Evolutionary conservation across 805 yeast species (phyloP).

Genomic region (Candida cerambycidarum): DNA sequence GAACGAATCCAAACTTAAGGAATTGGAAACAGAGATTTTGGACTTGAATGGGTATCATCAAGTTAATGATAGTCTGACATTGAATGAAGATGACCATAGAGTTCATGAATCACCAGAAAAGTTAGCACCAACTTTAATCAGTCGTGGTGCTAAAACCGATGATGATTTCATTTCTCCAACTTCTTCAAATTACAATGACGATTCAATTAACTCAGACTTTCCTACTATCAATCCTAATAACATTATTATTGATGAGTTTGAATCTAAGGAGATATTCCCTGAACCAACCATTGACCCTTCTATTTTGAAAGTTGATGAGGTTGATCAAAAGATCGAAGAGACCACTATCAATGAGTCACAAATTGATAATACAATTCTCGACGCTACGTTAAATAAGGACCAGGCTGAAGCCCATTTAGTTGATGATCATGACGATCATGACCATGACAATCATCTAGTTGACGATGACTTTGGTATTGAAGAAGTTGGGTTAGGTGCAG

Average conservation of each 20-base stretch:
- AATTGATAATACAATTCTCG: slow-evolving; percentile 1
- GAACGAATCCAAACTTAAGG: slow-evolving; percentile 26
- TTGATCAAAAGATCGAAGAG: slow-evolving; percentile 17
- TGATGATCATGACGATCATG: no score
- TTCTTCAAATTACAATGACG: slow-evolving; percentile 7
- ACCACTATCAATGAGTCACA: slow-evolving; percentile 7
- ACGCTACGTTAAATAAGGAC: slow-evolving; percentile 2
- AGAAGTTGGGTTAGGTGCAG: slow-evolving; percentile 20
- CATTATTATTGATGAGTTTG: slow-evolving; percentile 16
- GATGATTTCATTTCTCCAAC: slow-evolving; percentile 12
- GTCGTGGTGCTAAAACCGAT: background rate
- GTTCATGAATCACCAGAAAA: background rate
- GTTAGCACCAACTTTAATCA: background rate
- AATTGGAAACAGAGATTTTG: slow-evolving; percentile 9
- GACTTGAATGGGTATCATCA: slow-evolving; percentile 4
- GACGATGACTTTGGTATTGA: slow-evolving; percentile 27
- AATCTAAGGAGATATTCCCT: slow-evolving; percentile 13
- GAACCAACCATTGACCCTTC: slow-evolving; percentile 22
- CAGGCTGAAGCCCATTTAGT: no score
- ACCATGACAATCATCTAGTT: no score
- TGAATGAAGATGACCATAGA: slow-evolving; percentile 3
- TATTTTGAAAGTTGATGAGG: slow-evolving; percentile 25
- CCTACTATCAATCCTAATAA: slow-evolving; percentile 11
- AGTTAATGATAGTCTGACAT: slow-evolving; percentile 7
- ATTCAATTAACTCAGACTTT: slow-evolving; percentile 7